A percentile compares a stretch with the other conserved stretches of the same genome.
phyloP scores from a whole-genome alignment of 2,329 filamentous ascomycete genomes.

The Fusarium sp. region DNA sequence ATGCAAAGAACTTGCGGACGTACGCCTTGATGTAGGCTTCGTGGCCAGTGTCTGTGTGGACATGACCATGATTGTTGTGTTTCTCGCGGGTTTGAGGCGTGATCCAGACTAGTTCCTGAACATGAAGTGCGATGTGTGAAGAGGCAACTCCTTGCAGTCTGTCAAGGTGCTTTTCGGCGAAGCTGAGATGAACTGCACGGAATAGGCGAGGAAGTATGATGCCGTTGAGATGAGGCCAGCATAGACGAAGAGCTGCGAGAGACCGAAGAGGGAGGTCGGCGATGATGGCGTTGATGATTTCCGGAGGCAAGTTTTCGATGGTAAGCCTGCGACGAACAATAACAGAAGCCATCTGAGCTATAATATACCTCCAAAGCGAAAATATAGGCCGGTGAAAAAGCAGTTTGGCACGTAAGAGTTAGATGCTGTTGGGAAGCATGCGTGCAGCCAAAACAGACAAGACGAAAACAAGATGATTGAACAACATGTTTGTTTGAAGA shows the following conservation, averaged over 20 bases:
- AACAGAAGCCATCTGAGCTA: not conserved
- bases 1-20: not conserved
- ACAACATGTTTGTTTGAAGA: not conserved
- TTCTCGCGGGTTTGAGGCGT: not conserved
- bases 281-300: slow-evolving; percentile 1
- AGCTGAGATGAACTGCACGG: not conserved
- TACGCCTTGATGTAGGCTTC: not conserved
- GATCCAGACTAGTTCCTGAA: slow-evolving; percentile 13
- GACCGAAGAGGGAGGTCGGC: not conserved
- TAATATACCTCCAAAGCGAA: not conserved
- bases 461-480: not conserved
- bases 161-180: not conserved
- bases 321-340: not conserved
- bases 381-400: not conserved
- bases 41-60: not conserved
- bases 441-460: not conserved
- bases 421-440: not conserved
- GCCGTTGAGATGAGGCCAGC: not conserved
- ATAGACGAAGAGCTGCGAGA: not conserved
- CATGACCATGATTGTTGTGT: not conserved
- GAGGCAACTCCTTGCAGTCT: not conserved
- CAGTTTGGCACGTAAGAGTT: not conserved
- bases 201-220: not conserved
- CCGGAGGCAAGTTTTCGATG: not conserved
- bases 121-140: not conserved